Evolutionary conservation across 768 basidiomycete genomes (phyloP), one percentile per base, ranked within the genome.

Genomic region (Pisolithus albus): DNA sequence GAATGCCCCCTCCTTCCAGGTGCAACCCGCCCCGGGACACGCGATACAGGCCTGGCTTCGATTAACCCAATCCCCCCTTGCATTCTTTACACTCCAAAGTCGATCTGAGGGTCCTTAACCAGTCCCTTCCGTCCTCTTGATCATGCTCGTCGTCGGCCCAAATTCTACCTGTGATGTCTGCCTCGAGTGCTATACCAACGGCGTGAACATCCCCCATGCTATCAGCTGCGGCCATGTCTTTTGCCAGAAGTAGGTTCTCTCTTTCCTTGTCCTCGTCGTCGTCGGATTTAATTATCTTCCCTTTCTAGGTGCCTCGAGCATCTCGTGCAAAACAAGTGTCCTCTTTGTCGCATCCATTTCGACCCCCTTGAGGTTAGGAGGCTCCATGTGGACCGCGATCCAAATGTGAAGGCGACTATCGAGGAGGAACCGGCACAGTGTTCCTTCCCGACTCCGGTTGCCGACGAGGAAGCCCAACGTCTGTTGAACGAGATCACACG

Each of bases 111-210:
- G 66, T 67, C 67, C 65, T 67, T 67, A 55, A 53, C 59, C 64
- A 67, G 67, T 69, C 67, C 67, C 63, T 58, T 42, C 56, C 49
- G 34, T 47, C 46, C 51, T 34, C 34, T 56, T 49, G 41, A 69
- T 67, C 69, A 88, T 88, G 88, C 77, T 88, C 60, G 78, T 76
- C 65, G 64, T 86, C 64, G 78, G 79, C 59, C 62, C 78, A 54
- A 76, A 76, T 60, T 87, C 86, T 60, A 72, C 73, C 46, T 89
- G 86, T 75, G 86, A 88, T 69, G 77, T 88, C 61, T 89, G 87
- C 69, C 74, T 83, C 58, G 86, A 88, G 58, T 66, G 69, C 30
- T 88, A 83, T 63, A 73, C 72, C 46, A 64, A 64, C 49, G 78
- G 77, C 46, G 57, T 57, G 44, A 82, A 79, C 62, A 72, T 76